Base-by-base conservation (phyloP, 73 alveolate genomes). In the Tetrahymena elliotti region DNA sequence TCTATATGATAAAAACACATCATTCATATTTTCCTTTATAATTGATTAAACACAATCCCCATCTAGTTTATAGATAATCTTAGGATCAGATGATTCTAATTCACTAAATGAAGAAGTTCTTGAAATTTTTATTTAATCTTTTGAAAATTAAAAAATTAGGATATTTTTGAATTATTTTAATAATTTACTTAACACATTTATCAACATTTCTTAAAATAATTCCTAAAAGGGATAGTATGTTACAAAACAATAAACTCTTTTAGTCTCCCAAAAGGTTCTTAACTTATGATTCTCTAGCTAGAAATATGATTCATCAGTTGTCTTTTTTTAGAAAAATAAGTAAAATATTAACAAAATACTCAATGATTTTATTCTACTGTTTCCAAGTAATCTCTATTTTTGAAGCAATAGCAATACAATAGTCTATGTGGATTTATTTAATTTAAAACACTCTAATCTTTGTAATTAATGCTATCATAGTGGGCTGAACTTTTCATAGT, bases 221-320 rank as follows among this genome's bases (percentile, higher is more conserved):
- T 94, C 96, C 83, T 88, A 84, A 52, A 94, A 94, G 24, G 96
- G 96, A 24, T 84, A 94, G 18, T 39, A 88, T 11, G 96, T 94
- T 20, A 94, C 27, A 40, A 94, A 94, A 41, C 96, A 94, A 35
- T 94, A 94, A 1, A 94, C 93, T 53, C 92, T 94, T 53, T 94
- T 94, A 68, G 83, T 84, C 54, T 94, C 93, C 96, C 96, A 94
- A 41, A 94, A 94, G 16, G 84, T 33, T 94, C 96, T 88, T 10
- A 84, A 41, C 27, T 94, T 88, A 84, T 93, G 84, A 92, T 94
- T 94, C 35, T 94, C 88, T 35, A 38, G 34, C 33, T 47, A 52
- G 24, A 92, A 47, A 24, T 88, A 16, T 31, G 93, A 84, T 31
- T 94, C 84, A 33, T 94, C 95, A 84, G 93, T 93, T 31, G 96